These are phyloP conservation scores for Tylopilus balloui DNA, from an alignment of 768 basidiomycete genomes.

Conservation along the genomic window DNA sequence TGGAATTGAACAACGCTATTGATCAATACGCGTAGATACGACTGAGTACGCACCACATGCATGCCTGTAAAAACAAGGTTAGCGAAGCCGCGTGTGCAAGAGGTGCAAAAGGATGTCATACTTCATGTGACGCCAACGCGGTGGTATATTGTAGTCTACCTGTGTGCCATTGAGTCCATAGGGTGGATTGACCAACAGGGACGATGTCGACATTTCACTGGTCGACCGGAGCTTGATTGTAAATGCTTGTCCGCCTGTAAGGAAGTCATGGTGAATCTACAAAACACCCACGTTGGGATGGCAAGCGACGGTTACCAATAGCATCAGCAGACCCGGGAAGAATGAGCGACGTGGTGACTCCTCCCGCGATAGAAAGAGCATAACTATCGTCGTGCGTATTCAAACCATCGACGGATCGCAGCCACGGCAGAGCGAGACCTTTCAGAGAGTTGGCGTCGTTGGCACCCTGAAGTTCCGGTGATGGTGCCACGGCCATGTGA, in stretches of 20 bases:
- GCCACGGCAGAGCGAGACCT: conserved; percentile 46
- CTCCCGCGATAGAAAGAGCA: conserved; percentile 57
- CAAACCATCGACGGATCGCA: conserved; percentile 66
- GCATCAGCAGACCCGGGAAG: conserved; percentile 65
- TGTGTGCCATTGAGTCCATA: conserved; percentile 43
- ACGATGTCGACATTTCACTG: conserved; percentile 58
- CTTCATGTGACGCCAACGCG: conserved; percentile 78
- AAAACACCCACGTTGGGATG: neutral
- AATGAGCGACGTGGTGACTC: conserved; percentile 70
- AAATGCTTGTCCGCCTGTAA: conserved; percentile 70
- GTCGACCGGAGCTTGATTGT: conserved; percentile 74
- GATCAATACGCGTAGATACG: neutral
- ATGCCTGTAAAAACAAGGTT: conserved; percentile 39
- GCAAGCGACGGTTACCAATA: conserved; percentile 42
- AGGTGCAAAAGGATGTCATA: conserved; percentile 23
- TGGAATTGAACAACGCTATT: neutral
- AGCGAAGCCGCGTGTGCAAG: neutral
- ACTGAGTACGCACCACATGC: conserved; percentile 47
- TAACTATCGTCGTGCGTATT: conserved; percentile 72
- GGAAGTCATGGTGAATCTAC: neutral
- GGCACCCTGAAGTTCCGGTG: conserved; percentile 40
- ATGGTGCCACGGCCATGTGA: conserved; percentile 44
- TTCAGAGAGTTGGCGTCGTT: conserved; percentile 54
- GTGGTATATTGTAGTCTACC: conserved; percentile 29
- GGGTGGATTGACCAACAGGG: conserved; percentile 73